Percentiles rank a stretch among this genome's conserved stretches.
phyloP scores from a whole-genome alignment of 148 eudicot species.

The Silene uniflora region DNA sequence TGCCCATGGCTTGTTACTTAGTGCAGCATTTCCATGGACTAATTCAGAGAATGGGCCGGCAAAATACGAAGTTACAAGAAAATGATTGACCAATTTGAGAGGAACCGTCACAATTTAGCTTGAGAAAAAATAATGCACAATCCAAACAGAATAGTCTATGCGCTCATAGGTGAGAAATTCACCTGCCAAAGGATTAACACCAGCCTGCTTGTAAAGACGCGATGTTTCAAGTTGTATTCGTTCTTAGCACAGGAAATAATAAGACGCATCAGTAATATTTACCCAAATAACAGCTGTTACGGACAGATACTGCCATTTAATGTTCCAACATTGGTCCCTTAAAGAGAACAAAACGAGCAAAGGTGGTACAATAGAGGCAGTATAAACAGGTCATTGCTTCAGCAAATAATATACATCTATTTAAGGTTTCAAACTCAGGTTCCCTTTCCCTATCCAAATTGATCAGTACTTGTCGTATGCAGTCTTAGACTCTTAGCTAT shows the following conservation, averaged over 20 bases:
- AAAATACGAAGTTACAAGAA: background rate
- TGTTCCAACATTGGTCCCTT: background rate
- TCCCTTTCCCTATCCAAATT: too few species aligned
- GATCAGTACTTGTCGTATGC: too few species aligned
- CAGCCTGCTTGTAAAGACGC: conserved; percentile 90
- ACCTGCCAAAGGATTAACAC: conserved; percentile 99
- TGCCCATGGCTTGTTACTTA: background rate
- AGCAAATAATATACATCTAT: too few species aligned
- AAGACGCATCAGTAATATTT: conserved; percentile 1
- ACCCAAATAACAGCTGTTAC: conserved; percentile 1
- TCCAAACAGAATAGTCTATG: background rate
- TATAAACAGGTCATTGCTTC: too few species aligned
- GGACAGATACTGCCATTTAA: background rate
- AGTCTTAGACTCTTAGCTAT: too few species aligned
- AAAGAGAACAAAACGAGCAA: background rate
- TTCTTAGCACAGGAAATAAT: conserved; percentile 48
- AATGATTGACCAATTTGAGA: background rate
- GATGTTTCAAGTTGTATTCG: conserved; percentile 81
- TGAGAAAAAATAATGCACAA: background rate
- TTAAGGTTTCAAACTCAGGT: too few species aligned
- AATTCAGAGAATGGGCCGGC: background rate
- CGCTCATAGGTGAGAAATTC: conserved; percentile 2
- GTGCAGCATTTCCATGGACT: background rate
- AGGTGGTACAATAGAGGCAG: background rate
- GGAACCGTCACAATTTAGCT: background rate